phyloP scores from a whole-genome alignment of 2,329 filamentous ascomycete genomes.

The Ophiostoma pallidulum region DNA sequence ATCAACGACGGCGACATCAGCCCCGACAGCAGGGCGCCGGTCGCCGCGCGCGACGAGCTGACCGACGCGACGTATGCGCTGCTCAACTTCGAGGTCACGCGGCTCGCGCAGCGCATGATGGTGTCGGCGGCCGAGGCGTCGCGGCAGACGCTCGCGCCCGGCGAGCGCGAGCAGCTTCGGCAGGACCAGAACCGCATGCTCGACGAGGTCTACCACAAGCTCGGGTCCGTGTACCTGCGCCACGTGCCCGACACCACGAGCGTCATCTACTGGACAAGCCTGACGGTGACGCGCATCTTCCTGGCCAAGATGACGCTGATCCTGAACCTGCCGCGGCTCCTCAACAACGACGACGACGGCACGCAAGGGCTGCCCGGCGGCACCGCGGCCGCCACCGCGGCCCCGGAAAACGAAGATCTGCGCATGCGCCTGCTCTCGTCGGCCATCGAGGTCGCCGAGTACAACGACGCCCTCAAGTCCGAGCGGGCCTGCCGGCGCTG shows the following conservation, averaged over 20 bases:
- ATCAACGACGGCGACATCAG: conserved; percentile 44
- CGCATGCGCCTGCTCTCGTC: conserved; percentile 37
- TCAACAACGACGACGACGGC: conserved; percentile 20
- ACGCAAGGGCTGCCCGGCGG: no score
- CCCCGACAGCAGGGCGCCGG: conserved; percentile 36
- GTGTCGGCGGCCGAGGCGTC: conserved; percentile 18
- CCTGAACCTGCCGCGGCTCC: conserved; percentile 63
- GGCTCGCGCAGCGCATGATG: conserved; percentile 31
- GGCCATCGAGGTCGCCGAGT: conserved; percentile 46
- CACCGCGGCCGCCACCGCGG: no score
- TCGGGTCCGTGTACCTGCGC: conserved; percentile 35
- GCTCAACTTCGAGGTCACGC: conserved; percentile 28
- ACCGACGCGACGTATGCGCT: conserved; percentile 43
- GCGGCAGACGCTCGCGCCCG: background rate
- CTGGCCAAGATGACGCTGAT: conserved; percentile 72
- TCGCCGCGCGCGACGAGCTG: conserved; percentile 37
- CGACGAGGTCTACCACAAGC: conserved; percentile 33
- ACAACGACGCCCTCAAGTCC: conserved; percentile 42
- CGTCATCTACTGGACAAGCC: conserved; percentile 29
- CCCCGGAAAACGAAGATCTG: conserved; percentile 23
- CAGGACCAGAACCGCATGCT: conserved; percentile 36
- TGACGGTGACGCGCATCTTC: conserved; percentile 49
- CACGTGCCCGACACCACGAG: conserved; percentile 25
- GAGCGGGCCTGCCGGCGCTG: conserved; percentile 39
- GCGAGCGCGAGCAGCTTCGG: conserved; percentile 18